phyloP scores from a whole-genome alignment of 331 rosid genomes.

The Acacia pycnantha region DNA sequence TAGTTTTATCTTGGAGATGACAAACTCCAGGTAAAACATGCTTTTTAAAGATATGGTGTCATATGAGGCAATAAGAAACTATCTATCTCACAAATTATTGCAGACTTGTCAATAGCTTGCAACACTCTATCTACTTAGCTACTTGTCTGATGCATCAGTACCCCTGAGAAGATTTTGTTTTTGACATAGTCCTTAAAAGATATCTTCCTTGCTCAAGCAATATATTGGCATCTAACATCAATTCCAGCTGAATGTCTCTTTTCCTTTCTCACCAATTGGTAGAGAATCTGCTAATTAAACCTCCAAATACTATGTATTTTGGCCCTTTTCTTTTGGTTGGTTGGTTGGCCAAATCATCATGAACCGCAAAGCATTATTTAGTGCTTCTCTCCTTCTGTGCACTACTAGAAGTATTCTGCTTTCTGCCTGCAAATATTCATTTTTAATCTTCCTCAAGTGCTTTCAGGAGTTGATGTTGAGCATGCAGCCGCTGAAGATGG shows the following conservation, averaged over 20 bases:
- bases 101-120: slow-evolving; percentile 20
- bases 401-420: slow-evolving; percentile 6
- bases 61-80: background rate
- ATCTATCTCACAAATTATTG: slow-evolving; percentile 1
- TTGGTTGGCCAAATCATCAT: slow-evolving; percentile 22
- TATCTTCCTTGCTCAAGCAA: slow-evolving; percentile 4
- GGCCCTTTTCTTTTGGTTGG: slow-evolving; percentile 21
- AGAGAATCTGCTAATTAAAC: background rate
- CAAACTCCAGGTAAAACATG: slow-evolving; percentile 2
- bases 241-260: background rate
- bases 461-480: slow-evolving; percentile 38
- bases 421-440: background rate
- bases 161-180: background rate
- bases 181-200: background rate
- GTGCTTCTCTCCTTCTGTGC: slow-evolving; percentile 7
- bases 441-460: background rate
- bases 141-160: slow-evolving; percentile 1
- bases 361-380: slow-evolving; percentile 29
- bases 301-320: slow-evolving; percentile 5
- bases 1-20: background rate
- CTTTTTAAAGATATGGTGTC: background rate
- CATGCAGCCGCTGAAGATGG: slow-evolving; percentile 26
- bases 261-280: slow-evolving; percentile 1
- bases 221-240: slow-evolving; percentile 9
- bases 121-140: background rate